phyloP scores from a whole-genome alignment of 2,329 filamentous ascomycete genomes.

The Pseudopyricularia cyperi region DNA sequence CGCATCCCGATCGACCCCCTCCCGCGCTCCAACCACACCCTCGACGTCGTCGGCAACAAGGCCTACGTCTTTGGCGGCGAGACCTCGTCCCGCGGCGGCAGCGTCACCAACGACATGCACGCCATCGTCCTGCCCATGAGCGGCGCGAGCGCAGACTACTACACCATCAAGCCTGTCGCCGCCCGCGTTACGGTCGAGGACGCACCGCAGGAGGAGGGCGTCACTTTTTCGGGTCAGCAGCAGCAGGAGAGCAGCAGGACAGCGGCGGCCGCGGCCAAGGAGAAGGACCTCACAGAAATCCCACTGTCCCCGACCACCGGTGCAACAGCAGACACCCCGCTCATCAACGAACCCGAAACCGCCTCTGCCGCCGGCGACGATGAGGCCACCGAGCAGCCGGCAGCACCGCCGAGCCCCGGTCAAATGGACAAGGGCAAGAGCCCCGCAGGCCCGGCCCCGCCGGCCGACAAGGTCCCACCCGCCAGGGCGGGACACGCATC shows the following conservation, averaged over 20 bases:
- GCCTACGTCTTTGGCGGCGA: slow-evolving; percentile 67
- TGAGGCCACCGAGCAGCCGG: slow-evolving; percentile 10
- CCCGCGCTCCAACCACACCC: slow-evolving; percentile 60
- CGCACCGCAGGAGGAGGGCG: slow-evolving; percentile 8
- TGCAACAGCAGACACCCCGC: background rate
- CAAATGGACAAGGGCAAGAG: slow-evolving; percentile 22
- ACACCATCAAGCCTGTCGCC: slow-evolving; percentile 35
- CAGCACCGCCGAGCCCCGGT: slow-evolving; percentile 3
- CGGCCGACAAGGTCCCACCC: slow-evolving; percentile 38
- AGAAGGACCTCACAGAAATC: slow-evolving; percentile 27
- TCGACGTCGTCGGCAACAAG: slow-evolving; percentile 45
- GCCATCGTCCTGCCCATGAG: slow-evolving; percentile 47
- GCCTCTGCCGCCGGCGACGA: slow-evolving; percentile 3
- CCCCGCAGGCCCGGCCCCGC: slow-evolving; percentile 12
- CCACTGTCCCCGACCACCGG: slow-evolving; percentile 13
- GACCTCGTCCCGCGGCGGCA: slow-evolving; percentile 29
- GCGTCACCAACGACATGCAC: slow-evolving; percentile 62
- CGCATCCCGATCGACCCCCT: slow-evolving; percentile 41
- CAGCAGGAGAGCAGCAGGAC: too few species aligned
- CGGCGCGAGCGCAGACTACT: slow-evolving; percentile 46
- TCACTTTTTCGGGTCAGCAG: slow-evolving; percentile 6
- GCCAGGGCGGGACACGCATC: slow-evolving; percentile 64
- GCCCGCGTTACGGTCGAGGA: slow-evolving; percentile 13
- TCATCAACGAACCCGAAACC: background rate
- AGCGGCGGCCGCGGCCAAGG: slow-evolving; percentile 9